Base-by-base conservation (phyloP, 495 filamentous ascomycete species). In the Penicillium ucsense region DNA sequence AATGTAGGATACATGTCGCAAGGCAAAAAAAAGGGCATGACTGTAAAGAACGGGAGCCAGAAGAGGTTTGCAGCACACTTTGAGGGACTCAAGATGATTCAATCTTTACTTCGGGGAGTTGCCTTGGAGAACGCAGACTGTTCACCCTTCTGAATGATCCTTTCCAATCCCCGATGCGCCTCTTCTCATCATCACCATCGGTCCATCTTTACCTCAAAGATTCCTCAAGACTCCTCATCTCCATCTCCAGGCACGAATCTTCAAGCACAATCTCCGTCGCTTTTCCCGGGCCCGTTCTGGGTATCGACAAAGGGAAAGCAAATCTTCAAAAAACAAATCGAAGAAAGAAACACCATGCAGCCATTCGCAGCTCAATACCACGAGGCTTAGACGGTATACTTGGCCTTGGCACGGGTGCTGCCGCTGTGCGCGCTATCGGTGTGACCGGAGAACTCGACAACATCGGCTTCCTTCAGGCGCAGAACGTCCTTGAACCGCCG, bases 391-490 rank as follows among this genome's bases (percentile, higher is more conserved):
- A 86, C 91, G 27, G 77, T 76, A 62, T 87, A 87, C 76, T 96
- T 99, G 47, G 94, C 87, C 76, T 92, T 95, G 31, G 92, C 92
- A 49, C 94, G 81, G 8, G 86, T 94, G 72, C 90, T 95, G 45
- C 92, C 92, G 46, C 81, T 82, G 63, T 94, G 86, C 39, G 92
- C 90, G 55, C 82, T 85, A 49, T 98, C 92, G 7, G 89, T 95
- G 68, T 98, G 92, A 34, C 94, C 92, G 3, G 88, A 90, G 74
- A 97, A 98, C 71, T 98, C 92, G 41, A 96, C 81, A 43, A 68
- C 56, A 61, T 97, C 92, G 49, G 68, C 71, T 38, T 81, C 67
- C 44, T 83, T 81, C 37, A 98, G 70, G 59, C 83, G 81, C 47
- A 98, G 72, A 12, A 90, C 82, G 35, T 85, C 84, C 80, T 96